Base-by-base conservation (phyloP, 208 protist genomes). In the Tritrichomonas musculus region DNA sequence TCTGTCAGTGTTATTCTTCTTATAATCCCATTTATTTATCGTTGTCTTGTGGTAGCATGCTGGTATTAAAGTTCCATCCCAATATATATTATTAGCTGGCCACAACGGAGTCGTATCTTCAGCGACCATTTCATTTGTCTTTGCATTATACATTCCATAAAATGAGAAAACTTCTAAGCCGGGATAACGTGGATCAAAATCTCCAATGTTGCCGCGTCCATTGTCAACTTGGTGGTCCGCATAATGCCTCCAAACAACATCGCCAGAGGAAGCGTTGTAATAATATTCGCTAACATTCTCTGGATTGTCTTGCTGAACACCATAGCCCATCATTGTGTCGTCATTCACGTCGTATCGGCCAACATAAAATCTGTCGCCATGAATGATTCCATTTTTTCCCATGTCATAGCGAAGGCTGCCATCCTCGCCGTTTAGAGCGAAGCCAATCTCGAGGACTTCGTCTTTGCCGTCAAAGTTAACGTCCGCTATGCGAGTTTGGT, bases 341-440 rank as follows among this genome's bases (percentile, higher is more conserved):
- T 82, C 73, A 27, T 50, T 50, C 49, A 50, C 49, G 41, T 44
- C 30, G 41, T 50, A 82, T 82, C 49, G 44, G 30, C 39, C 41
- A 17, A 82, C 73, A 82, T 82, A 82, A 27, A 82, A 82, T 53
- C 73, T 49, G 17, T 82, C 73, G 41, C 73, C 73, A 41, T 82
- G 73, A 3, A 8, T 14, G 27, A 82, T 50, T 8, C 22, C 11
- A 30, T 82, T 50, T n/a, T 41, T 39, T n/a, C 30, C 3, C 22
- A 82, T 17, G 39, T 82, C 39, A 27, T n/a, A 82, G 30, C 33
- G 33, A 9, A 82, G 33, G 13, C 39, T 82, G 44, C 73, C 73
- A 50, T 82, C 41, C n/a, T n/a, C n/a, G 30, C 73, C 73, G 50
- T 82, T 82, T 3, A 82, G 13, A 82, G 39, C 20, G 27, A n/a